Conservation (phyloP, 805 yeast genomes). For the Lipomyces lipofer region DNA sequence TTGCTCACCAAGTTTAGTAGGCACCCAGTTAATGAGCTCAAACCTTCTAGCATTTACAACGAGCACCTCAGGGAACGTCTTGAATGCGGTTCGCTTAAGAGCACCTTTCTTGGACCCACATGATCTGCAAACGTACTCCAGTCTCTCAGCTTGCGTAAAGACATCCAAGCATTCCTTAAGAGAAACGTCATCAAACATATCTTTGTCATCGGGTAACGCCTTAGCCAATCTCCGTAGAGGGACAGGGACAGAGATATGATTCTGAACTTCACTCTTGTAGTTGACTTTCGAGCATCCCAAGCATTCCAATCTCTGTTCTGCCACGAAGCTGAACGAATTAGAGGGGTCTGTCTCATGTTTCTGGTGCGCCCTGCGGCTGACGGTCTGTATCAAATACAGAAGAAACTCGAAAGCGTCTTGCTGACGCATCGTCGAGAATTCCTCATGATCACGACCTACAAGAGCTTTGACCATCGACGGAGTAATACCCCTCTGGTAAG, state of each 20-base stretch:
- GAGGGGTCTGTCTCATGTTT: conserved; percentile 45
- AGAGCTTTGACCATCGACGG: conserved; percentile 75
- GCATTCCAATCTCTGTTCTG: conserved; percentile 65
- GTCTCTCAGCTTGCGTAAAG: conserved; percentile 50
- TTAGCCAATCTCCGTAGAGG: conserved; percentile 37
- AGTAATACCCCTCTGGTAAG: conserved; percentile 71
- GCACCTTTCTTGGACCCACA: conserved; percentile 48
- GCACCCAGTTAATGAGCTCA: conserved; percentile 85
- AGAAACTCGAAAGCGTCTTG: conserved; percentile 95
- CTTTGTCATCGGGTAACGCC: conserved; percentile 48
- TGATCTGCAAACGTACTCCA: conserved; percentile 64
- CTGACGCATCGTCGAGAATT: conserved; percentile 82
- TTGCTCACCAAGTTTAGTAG: conserved; percentile 58
- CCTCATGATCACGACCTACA: conserved; percentile 75
- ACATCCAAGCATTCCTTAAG: conserved; percentile 52
- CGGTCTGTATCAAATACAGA: conserved; percentile 60
- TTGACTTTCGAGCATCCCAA: conserved; percentile 60
- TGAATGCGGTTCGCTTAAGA: conserved; percentile 51
- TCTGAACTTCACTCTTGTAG: conserved; percentile 56
- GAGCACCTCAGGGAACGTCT: conserved; percentile 67
- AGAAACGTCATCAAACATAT: conserved; percentile 50
- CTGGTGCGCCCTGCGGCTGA: conserved; percentile 38
- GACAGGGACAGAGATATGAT: conserved; percentile 64
- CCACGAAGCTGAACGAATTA: conserved; percentile 60
- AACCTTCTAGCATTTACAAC: conserved; percentile 77